phyloP scores from a whole-genome alignment of 2,329 filamentous ascomycete genomes.

The Cladobotryum protrusum region DNA sequence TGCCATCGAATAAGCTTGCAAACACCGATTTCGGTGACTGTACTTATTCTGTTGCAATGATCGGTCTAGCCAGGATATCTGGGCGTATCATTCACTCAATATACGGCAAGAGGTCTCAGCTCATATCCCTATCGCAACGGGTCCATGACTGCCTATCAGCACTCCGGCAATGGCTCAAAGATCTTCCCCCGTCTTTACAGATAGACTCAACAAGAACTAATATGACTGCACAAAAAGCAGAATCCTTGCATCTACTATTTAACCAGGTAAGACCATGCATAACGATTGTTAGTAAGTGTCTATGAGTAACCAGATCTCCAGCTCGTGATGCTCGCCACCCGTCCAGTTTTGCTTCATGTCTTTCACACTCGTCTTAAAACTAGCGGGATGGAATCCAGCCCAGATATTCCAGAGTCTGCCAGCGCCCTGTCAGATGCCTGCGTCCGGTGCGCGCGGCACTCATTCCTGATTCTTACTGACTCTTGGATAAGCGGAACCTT shows the following conservation, averaged over 20 bases:
- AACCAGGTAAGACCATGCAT: conserved; percentile 19
- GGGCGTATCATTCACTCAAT: conserved; percentile 25
- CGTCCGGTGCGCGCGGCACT: conserved; percentile 39
- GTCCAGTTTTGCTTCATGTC: conserved; percentile 29
- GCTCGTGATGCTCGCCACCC: conserved; percentile 28
- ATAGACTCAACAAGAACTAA: conserved; percentile 20
- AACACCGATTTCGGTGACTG: conserved; percentile 28
- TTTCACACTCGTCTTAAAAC: conserved; percentile 23
- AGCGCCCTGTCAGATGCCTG: conserved; percentile 38
- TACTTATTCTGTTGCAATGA: conserved; percentile 27
- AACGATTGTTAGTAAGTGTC: no score
- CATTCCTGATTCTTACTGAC: conserved; percentile 34
- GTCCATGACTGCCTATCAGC: conserved; percentile 27
- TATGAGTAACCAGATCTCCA: conserved; percentile 10
- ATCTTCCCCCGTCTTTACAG: conserved; percentile 25
- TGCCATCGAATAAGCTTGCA: conserved; percentile 30
- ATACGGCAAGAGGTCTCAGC: conserved; percentile 24
- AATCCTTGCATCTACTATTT: conserved; percentile 30
- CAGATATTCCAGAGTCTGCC: conserved; percentile 25
- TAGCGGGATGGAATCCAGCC: conserved; percentile 14
- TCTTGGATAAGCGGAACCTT: conserved; percentile 43
- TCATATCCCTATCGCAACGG: conserved; percentile 25
- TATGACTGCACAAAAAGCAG: conserved; percentile 16
- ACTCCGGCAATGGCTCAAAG: conserved; percentile 25
- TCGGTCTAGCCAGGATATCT: conserved; percentile 31